A percentile compares a stretch with the other conserved stretches of the same genome.
phyloP scores from a whole-genome alignment of 805 yeast species.

The Candida jianshihensis region DNA sequence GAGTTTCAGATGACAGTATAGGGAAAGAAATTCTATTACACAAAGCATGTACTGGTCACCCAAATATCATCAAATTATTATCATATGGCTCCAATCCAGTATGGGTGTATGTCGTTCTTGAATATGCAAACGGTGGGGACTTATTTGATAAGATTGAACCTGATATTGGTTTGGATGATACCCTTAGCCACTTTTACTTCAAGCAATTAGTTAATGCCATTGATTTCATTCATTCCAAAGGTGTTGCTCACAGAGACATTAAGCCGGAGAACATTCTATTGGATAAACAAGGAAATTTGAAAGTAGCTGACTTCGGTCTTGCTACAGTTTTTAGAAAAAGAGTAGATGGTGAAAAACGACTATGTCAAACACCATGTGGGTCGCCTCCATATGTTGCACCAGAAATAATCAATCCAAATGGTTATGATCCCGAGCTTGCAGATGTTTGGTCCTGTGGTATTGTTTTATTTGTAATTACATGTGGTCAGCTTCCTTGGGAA shows the following conservation, averaged over 20 bases:
- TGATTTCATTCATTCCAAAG: slow-evolving; percentile 50
- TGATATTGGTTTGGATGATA: slow-evolving; percentile 60
- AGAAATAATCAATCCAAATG: slow-evolving; percentile 40
- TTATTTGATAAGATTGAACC: slow-evolving; percentile 75
- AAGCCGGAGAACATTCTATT: slow-evolving; percentile 65
- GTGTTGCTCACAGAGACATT: slow-evolving; percentile 63
- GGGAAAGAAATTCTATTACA: slow-evolving; percentile 55
- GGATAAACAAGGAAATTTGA: slow-evolving; percentile 57
- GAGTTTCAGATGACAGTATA: slow-evolving; percentile 33
- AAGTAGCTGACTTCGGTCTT: slow-evolving; percentile 72
- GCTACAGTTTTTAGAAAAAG: slow-evolving; percentile 51
- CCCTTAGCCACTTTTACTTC: slow-evolving; percentile 63
- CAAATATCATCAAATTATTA: slow-evolving; percentile 48
- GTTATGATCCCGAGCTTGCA: slow-evolving; percentile 50
- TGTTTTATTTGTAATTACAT: slow-evolving; percentile 50
- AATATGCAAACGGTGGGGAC: slow-evolving; percentile 70
- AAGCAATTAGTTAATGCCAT: slow-evolving; percentile 58
- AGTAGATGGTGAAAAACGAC: slow-evolving; percentile 36
- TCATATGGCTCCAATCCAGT: slow-evolving; percentile 47
- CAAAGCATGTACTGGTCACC: slow-evolving; percentile 48
- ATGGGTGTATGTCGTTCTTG: slow-evolving; percentile 63
- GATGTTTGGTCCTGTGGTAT: slow-evolving; percentile 72
- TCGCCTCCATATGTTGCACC: slow-evolving; percentile 81
- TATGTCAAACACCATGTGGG: slow-evolving; percentile 53
- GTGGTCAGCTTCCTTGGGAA: slow-evolving; percentile 72